Base-by-base conservation (phyloP, 2,329 filamentous ascomycete species). In the Botrytis squamosa region DNA sequence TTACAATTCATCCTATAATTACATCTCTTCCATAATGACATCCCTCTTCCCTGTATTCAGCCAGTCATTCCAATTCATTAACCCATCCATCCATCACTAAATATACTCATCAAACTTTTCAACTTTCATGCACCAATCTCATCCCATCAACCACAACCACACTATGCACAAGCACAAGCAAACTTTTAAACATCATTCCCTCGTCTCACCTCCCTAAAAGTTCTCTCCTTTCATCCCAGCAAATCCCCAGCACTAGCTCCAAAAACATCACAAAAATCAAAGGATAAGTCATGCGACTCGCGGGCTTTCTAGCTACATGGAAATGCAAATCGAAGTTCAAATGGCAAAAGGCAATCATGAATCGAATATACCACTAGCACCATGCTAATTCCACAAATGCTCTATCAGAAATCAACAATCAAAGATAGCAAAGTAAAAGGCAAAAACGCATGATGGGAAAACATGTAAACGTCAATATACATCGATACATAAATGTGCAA, bases 401-500 rank as follows among this genome's bases (percentile, higher is more conserved):
- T 33, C 25, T 18, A 68, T 8, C n/a, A 33, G 49, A 42, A 57
- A 57, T 68, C 25, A 55, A 40, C 22, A 42, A 68, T 68, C 49
- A 42, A 33, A 25, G 9, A 33, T 22, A 42, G 49, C 49, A 57
- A 68, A 29, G n/a, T 40, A 68, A 55, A 42, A 63, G 42, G 57
- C n/a, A 38, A 63, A 18, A 49, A 20, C 8, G 33, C 29, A 29
- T 36, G 9, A 33, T 71, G 29, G 9, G 22, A 16, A 49, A 29
- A 49, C 59, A 33, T 49, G 60, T 33, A 36, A 44, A 66, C 5
- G 36, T 25, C 40, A 42, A 59, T 59, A 20, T 72, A 59, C 70
- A 72, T 72, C 29, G 36, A 44, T 72, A 66, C 22, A 33, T 72
- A 29, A 38, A 72, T 62, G 64, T 69, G 52, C 63, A 69, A 68